Base-by-base conservation (phyloP, 2,329 filamentous ascomycete genomes). In the Epichloe hybrida region DNA sequence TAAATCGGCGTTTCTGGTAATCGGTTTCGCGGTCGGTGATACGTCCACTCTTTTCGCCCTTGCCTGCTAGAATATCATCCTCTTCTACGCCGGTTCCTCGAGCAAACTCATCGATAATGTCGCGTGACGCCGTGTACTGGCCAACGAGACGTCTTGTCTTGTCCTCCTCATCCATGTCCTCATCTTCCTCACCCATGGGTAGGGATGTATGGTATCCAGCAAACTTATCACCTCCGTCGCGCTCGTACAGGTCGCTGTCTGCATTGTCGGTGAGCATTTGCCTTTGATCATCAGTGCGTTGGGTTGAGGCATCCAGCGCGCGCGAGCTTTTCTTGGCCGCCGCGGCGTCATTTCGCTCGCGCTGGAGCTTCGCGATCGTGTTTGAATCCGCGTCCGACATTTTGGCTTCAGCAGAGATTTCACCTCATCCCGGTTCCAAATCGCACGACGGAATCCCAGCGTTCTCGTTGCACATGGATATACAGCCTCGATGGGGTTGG, bases 21-120 rank as follows among this genome's bases (percentile, higher is more conserved):
- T 97, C 91, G 56, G 89, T 94, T 73, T 97, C 91, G 61, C 93
- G 85, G 64, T 94, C 91, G 54, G 84, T 76, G 63, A 98, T 97
- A 60, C 91, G 84, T 52, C 86, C 89, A 66, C 88, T 87, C 70
- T 91, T 87, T 73, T 97, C 93, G 58, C 80, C 78, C 58, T 84
- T 81, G 43, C 85, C 86, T 48, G 89, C 77, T 55, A 98, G 74
- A 7, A 91, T 84, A 62, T 98, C 94, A 53, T 91, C 88, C 69
- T 96, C 91, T 65, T 95, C 91, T 27, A 91, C 88, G 42, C 87
- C 90, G 55, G 77, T 76, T 50, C 90, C 90, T 50, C 80, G 82
- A 23, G 91, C 84, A 69, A 95, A 95, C 69, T 98, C 93, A 64
- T 95, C 88, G 64, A 98, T 90, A 70, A 96, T 88, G 48, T 86